phyloP scores from a whole-genome alignment of 345 rosid genomes.

The Combretum micranthum region DNA sequence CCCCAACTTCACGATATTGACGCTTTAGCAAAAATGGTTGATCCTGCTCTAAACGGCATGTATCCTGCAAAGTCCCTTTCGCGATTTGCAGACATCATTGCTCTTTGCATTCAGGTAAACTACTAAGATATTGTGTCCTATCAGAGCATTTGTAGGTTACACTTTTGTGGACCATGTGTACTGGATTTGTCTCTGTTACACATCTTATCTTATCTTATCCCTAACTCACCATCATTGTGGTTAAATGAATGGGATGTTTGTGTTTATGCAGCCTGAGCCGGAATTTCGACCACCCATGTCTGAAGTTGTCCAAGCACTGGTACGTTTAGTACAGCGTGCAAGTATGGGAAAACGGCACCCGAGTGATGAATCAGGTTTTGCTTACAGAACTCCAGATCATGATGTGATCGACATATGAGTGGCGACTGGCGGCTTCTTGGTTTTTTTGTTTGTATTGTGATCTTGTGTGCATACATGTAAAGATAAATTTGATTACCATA shows the following conservation, averaged over 20 bases:
- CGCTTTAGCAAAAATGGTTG: slow-evolving; percentile 10
- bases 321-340: slow-evolving; percentile 75
- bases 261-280: slow-evolving; percentile 58
- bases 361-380: slow-evolving; percentile 67
- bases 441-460: slow-evolving; percentile 6
- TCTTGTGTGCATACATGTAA: slow-evolving; percentile 6
- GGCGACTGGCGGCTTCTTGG: slow-evolving; percentile 22
- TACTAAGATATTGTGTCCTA: too few species aligned
- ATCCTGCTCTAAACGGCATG: slow-evolving; percentile 8
- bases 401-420: slow-evolving; percentile 48
- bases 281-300: slow-evolving; percentile 95
- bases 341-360: slow-evolving; percentile 67
- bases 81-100: slow-evolving; percentile 9
- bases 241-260: neutral
- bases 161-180: too few species aligned
- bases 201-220: too few species aligned
- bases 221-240: too few species aligned
- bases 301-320: slow-evolving; percentile 81
- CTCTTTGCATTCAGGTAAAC: slow-evolving; percentile 8
- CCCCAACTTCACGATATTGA: slow-evolving; percentile 13
- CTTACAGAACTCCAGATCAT: slow-evolving; percentile 65
- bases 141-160: too few species aligned
- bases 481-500: slow-evolving; percentile 7
- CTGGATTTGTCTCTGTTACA: too few species aligned
- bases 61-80: slow-evolving; percentile 9